Conservation (phyloP, 2,329 filamentous ascomycete genomes). For the Pyrenochaeta sp. region DNA sequence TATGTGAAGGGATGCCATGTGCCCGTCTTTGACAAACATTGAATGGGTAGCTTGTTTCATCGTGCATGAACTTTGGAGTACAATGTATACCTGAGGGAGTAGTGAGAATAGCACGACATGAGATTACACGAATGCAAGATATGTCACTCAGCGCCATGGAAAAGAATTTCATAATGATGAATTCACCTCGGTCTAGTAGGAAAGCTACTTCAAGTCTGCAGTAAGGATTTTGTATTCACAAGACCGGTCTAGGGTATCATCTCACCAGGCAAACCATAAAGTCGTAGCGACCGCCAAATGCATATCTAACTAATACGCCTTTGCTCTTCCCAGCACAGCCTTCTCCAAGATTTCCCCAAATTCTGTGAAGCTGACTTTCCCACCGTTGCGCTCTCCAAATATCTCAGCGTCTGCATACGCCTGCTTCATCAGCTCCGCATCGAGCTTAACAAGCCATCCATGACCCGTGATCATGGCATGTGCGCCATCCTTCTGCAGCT, state of each 20-base stretch:
- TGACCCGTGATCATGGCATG: constrained; percentile 54
- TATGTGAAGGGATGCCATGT: constrained; percentile 16
- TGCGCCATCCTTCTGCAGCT: constrained; percentile 30
- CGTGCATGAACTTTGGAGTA: not conserved
- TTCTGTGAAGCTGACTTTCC: constrained; percentile 47
- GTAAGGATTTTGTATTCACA: not conserved
- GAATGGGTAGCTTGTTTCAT: not conserved
- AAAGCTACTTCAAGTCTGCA: not conserved
- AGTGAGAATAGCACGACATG: not conserved
- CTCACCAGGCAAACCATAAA: not conserved
- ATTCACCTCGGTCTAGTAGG: not conserved
- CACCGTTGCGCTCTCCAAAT: constrained; percentile 34
- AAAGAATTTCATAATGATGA: not conserved
- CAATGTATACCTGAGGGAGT: not conserved
- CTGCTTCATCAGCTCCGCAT: constrained; percentile 48
- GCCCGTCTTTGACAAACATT: not conserved
- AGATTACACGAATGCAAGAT: not conserved
- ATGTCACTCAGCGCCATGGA: not conserved
- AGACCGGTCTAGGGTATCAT: constrained; percentile 9
- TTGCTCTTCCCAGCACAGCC: constrained; percentile 37
- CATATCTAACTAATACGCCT: constrained; percentile 5
- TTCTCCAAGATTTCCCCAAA: constrained; percentile 51
- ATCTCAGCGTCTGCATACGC: constrained; percentile 50
- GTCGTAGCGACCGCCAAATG: not conserved
- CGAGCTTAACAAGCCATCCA: constrained; percentile 55